Percentiles rank a stretch among this genome's conserved stretches.
phyloP scores from a whole-genome alignment of 331 rosid genomes.

The Pyrus hybrid region DNA sequence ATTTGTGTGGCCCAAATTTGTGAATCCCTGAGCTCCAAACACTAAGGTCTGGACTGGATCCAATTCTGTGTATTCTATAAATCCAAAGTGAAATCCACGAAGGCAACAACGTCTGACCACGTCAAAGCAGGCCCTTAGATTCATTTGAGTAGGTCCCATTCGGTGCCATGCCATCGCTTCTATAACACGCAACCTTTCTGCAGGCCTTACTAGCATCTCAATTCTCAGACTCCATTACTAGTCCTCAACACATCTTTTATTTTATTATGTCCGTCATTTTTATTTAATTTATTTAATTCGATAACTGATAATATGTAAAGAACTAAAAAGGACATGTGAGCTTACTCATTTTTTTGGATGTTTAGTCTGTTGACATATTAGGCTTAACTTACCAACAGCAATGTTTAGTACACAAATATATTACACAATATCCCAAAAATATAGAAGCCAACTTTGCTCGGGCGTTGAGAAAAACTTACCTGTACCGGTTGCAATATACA shows the following conservation, averaged over 20 bases:
- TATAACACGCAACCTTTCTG: not conserved
- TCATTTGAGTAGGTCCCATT: not conserved
- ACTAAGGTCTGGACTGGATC: too few relatives aligned
- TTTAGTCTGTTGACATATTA: not conserved
- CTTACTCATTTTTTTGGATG: not conserved
- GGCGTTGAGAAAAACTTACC: too few relatives aligned
- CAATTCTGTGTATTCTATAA: not conserved
- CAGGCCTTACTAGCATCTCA: too few relatives aligned
- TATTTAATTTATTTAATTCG: too few relatives aligned
- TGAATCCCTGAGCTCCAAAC: accelerated
- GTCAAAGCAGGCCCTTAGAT: conserved; percentile 4
- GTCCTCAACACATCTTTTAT: too few relatives aligned
- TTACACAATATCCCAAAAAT: not conserved
- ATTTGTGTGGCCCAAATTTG: too few relatives aligned
- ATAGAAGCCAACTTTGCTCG: too few relatives aligned
- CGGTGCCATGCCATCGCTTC: not conserved
- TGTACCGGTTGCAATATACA: too few relatives aligned
- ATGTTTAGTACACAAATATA: not conserved
- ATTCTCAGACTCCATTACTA: too few relatives aligned
- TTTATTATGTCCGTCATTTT: too few relatives aligned
- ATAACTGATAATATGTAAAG: accelerated
- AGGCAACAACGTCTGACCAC: conserved; percentile 31
- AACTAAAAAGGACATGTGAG: too few relatives aligned
- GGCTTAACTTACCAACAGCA: not conserved
- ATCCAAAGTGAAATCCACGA: conserved; percentile 50